Evolutionary conservation across 2,329 filamentous ascomycete species (phyloP).

Genomic region (Penicillium sclerotiorum): DNA sequence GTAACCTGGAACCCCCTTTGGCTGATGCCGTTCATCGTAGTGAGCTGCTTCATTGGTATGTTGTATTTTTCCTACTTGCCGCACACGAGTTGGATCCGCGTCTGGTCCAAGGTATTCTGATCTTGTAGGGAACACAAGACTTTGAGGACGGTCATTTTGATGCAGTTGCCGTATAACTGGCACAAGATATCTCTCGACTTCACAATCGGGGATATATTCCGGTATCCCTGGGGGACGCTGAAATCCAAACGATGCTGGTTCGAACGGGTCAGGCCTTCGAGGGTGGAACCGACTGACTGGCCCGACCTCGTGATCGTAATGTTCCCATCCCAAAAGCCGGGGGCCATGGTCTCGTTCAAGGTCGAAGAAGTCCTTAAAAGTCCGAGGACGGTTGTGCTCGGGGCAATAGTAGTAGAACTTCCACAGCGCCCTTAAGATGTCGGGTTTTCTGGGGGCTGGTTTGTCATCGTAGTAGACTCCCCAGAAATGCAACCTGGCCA

Average conservation of each 20-base stretch:
- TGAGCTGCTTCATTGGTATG: too few species aligned
- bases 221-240: constrained; percentile 6
- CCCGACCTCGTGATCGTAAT: neutral
- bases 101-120: too few species aligned
- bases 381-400: constrained; percentile 19
- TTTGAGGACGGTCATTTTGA: too few species aligned
- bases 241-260: neutral
- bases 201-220: neutral
- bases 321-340: constrained; percentile 28
- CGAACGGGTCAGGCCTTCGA: neutral
- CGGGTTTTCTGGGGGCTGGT: neutral
- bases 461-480: constrained; percentile 22
- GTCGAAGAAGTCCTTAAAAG: constrained; percentile 18
- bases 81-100: too few species aligned
- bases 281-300: constrained; percentile 12
- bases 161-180: neutral
- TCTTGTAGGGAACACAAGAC: too few species aligned
- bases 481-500: constrained; percentile 28
- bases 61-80: too few species aligned
- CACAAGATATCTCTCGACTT: constrained; percentile 1
- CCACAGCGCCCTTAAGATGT: constrained; percentile 14
- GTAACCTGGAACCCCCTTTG: too few species aligned
- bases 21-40: too few species aligned
- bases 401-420: constrained; percentile 32
- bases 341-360: constrained; percentile 32